These are phyloP conservation scores for Claviceps sp. DNA, from an alignment of 2,329 filamentous ascomycete species.

Conservation along the genomic window DNA sequence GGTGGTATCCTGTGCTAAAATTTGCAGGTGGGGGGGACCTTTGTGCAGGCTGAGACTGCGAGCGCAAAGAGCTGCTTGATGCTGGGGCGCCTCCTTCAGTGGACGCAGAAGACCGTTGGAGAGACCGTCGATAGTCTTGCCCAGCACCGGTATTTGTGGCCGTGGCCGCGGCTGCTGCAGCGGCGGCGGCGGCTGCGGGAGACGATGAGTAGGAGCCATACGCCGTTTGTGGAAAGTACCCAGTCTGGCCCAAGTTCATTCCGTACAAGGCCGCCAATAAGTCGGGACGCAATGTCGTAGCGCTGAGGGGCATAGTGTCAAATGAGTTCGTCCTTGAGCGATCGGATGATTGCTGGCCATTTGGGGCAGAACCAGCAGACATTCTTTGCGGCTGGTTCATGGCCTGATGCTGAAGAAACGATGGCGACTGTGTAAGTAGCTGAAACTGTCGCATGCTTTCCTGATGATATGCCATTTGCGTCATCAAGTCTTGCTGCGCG, in stretches of 20 bases:
- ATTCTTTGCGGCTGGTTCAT: conserved; percentile 21
- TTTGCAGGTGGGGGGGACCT: conserved; percentile 26
- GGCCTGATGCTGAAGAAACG: conserved; percentile 23
- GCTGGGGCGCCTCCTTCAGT: conserved; percentile 34
- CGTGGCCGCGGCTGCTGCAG: conserved; percentile 34
- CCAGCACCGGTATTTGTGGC: conserved; percentile 25
- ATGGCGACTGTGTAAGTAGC: conserved; percentile 22
- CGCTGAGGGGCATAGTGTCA: conserved; percentile 46
- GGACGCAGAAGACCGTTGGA: conserved; percentile 39
- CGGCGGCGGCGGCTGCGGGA: conserved; percentile 32
- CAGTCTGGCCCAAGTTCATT: conserved; percentile 25
- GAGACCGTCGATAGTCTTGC: conserved; percentile 42
- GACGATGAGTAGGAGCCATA: conserved; percentile 44
- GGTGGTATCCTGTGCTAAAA: conserved; percentile 11
- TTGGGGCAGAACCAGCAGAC: conserved; percentile 13
- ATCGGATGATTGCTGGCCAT: conserved; percentile 24
- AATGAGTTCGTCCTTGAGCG: conserved; percentile 50
- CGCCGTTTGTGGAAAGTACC: conserved; percentile 32
- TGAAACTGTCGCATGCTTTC: conserved; percentile 23
- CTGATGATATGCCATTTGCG: conserved; percentile 26
- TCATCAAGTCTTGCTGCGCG: conserved; percentile 25
- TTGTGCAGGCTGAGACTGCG: conserved; percentile 53
- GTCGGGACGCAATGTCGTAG: conserved; percentile 39
- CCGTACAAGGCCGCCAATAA: conserved; percentile 36
- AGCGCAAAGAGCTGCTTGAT: conserved; percentile 44